Percentiles rank a stretch among this genome's conserved stretches.
Evolutionary conservation across 257 asterid species (phyloP).

Genomic region (Ilex asprella): DNA sequence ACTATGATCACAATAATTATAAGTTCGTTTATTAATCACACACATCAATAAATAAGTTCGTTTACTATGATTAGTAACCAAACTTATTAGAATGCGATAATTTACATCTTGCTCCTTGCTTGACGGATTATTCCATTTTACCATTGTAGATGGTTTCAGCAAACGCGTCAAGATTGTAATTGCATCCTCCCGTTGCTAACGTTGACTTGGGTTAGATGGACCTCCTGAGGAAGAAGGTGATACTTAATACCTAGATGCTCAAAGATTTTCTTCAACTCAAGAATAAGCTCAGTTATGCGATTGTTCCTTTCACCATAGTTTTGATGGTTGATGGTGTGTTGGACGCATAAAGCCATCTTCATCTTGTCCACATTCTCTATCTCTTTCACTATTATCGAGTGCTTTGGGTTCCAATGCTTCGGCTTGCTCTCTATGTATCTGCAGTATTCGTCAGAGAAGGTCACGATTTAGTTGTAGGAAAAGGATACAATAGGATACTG

Average conservation of each 20-base stretch:
- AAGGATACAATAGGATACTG: too few species aligned
- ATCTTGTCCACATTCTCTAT: conserved; percentile 40
- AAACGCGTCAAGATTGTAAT: not conserved
- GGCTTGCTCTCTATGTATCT: conserved; percentile 69
- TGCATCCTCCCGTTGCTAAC: conserved; percentile 6
- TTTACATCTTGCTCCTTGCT: too few species aligned
- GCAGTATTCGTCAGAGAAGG: not conserved
- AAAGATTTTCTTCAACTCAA: conserved; percentile 54
- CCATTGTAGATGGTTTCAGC: not conserved
- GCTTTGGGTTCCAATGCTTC: conserved; percentile 56
- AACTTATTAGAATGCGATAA: too few species aligned
- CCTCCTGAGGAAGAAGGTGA: conserved; percentile 52
- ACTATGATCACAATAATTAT: too few species aligned
- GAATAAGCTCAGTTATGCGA: conserved; percentile 38
- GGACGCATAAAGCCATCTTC: conserved; percentile 44
- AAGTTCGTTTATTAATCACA: too few species aligned
- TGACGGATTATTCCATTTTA: too few species aligned
- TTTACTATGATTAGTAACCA: too few species aligned
- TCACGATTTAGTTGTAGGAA: too few species aligned
- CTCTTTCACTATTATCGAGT: conserved; percentile 44
- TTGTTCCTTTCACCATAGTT: conserved; percentile 41
- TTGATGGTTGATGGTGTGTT: conserved; percentile 59
- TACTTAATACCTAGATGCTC: conserved; percentile 40
- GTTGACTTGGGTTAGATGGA: conserved; percentile 37
- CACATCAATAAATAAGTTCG: too few species aligned